Evolutionary conservation across 163 green algal species (phyloP), one percentile per base, ranked within the genome.

Genomic region (Trebouxiophyceae sp.): DNA sequence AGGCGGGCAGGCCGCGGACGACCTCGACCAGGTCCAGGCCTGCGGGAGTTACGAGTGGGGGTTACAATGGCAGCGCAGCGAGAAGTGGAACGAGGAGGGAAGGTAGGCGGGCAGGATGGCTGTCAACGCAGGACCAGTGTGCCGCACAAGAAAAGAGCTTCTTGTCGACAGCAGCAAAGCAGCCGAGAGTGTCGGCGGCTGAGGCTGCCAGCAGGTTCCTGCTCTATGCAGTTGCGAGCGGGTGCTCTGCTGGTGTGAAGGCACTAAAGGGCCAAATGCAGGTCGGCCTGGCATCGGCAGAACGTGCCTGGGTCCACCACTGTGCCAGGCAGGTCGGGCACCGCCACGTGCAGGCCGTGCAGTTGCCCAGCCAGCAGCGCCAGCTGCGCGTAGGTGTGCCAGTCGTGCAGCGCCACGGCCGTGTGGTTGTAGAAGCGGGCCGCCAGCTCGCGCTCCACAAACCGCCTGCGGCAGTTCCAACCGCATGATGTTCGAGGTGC

Each of bases 11-110:
- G 26, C 34, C 27, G 16, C 54, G 33, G 12, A 62, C 3, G 5
- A 69, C 23, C 33, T 57, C 50, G 54, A 69, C 4, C 54, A 69
- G 28, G 29, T 69, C 63, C 33, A 69, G 30, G 23, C 63, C 63
- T 69, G 63, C 24, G 8, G 34, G 33, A 7, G 33, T 44, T 50
- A 16, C 39, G 39, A 16, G 16, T 50, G 8, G 8, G 8, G 39
- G 12, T 50, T 8, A 50, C 39, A 50, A 50, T 50, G 39, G 8
- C 39, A 50, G 39, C 39, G 16, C 12, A 50, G 12, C 8, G 39
- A 16, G 39, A 50, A 50, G 16, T 50, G 16, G n/a, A n/a, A n/a
- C n/a, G n/a, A n/a, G n/a, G n/a, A n/a, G n/a, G n/a, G n/a, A n/a
- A n/a, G n/a, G n/a, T n/a, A n/a, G n/a, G n/a, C n/a, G n/a, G n/a